phyloP scores from a whole-genome alignment of 176 grass and related monocot species.

The Canna indica region DNA sequence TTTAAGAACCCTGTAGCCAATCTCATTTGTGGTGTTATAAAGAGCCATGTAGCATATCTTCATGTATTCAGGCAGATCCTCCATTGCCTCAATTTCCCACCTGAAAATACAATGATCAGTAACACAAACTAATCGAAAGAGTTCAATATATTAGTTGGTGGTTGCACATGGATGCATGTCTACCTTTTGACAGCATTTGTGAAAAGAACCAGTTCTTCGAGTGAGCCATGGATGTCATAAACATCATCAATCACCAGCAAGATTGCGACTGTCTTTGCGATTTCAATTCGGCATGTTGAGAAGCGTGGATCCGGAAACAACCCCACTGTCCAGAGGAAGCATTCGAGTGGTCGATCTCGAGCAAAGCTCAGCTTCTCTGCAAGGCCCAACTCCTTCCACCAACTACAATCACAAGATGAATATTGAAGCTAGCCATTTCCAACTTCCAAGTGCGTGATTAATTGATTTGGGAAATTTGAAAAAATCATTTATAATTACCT shows the following conservation, averaged over 20 bases:
- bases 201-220: not conserved
- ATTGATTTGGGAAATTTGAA: too few species aligned
- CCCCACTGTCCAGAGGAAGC: constrained; percentile 6
- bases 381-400: constrained; percentile 3
- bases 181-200: not conserved
- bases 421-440: too few species aligned
- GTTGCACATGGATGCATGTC: too few species aligned
- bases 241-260: constrained; percentile 3
- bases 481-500: too few species aligned
- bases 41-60: constrained; percentile 5
- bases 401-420: not conserved
- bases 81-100: not conserved
- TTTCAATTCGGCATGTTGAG: not conserved
- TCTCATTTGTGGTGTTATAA: constrained; percentile 2
- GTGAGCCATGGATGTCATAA: not conserved
- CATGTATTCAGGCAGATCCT: constrained; percentile 8
- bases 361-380: constrained; percentile 2
- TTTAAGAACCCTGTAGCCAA: not conserved
- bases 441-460: too few species aligned
- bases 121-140: too few species aligned
- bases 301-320: not conserved
- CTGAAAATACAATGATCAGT: not conserved
- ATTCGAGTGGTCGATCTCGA: not conserved
- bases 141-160: too few species aligned
- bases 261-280: not conserved